These are phyloP conservation scores for Flaveria floridana DNA, from an alignment of 140 eudicot genomes.

Conservation along the genomic window DNA sequence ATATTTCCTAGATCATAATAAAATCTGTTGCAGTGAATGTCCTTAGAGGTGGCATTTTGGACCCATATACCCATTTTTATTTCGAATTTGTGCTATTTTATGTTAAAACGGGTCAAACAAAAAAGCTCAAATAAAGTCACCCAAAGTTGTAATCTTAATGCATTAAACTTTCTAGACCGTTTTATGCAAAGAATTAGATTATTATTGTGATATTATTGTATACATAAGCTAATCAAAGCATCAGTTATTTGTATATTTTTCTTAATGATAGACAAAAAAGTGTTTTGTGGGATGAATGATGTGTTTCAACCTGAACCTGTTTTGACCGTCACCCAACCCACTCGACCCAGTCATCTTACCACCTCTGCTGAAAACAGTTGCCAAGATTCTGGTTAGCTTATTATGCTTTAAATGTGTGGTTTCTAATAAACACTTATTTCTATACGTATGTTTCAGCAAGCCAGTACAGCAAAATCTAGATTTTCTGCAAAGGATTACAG, in stretches of 20 bases:
- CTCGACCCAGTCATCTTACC: conserved; percentile 1
- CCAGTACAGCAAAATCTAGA: conserved; percentile 88
- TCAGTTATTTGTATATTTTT: background rate
- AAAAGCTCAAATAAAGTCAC: background rate
- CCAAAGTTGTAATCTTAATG: background rate
- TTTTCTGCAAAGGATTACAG: conserved; percentile 96
- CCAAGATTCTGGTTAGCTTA: conserved; percentile 20
- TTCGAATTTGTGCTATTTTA: background rate
- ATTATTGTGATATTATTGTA: background rate
- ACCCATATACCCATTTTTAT: background rate
- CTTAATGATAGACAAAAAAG: too few species aligned
- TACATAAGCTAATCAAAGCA: background rate
- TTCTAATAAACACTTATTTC: background rate
- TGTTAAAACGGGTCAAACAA: background rate
- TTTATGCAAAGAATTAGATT: background rate
- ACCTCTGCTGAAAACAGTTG: conserved; percentile 18
- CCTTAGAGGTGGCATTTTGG: background rate
- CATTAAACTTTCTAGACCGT: background rate
- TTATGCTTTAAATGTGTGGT: conserved; percentile 5
- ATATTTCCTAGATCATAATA: background rate
- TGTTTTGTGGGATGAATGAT: background rate
- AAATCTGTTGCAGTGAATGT: background rate
- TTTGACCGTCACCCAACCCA: background rate
- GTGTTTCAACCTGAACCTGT: background rate
- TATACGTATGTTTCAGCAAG: conserved; percentile 56